Evolutionary conservation across 2,329 filamentous ascomycete species (phyloP).

Genomic region (Nectriaceae sp.): DNA sequence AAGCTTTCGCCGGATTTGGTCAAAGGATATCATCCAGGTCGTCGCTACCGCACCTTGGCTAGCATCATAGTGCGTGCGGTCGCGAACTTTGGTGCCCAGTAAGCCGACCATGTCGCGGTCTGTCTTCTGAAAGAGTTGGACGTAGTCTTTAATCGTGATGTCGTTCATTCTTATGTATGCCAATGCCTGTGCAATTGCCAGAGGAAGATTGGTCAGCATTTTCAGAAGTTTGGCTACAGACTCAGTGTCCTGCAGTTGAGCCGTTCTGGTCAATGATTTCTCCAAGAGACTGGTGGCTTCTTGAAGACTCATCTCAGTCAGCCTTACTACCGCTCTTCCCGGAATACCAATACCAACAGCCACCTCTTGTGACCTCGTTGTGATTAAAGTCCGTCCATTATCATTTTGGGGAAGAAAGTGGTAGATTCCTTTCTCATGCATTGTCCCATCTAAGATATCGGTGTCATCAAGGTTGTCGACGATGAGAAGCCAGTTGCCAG

Average conservation of each 20-base stretch:
- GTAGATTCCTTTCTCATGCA: not conserved
- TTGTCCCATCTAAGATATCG: not conserved
- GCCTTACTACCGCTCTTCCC: not conserved
- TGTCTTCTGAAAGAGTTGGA: conserved; percentile 32
- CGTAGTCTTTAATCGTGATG: conserved; percentile 32
- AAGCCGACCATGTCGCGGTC: conserved; percentile 29
- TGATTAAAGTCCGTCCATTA: conserved; percentile 35
- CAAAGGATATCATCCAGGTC: conserved; percentile 44
- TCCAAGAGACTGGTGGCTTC: not conserved
- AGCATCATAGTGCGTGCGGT: conserved; percentile 34
- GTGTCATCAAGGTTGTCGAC: conserved; percentile 28
- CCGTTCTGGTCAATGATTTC: not conserved
- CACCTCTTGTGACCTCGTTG: conserved; percentile 33
- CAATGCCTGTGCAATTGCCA: conserved; percentile 41
- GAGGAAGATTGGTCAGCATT: conserved; percentile 38
- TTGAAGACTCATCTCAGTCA: conserved; percentile 1
- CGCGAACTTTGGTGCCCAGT: conserved; percentile 30
- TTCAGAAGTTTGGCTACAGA: conserved; percentile 2
- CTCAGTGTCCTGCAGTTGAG: not conserved
- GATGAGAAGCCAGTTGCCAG: conserved; percentile 26
- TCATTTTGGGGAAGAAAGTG: conserved; percentile 29
- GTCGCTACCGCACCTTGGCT: conserved; percentile 38
- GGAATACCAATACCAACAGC: conserved; percentile 25
- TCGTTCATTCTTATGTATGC: conserved; percentile 41
- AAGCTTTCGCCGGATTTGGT: conserved; percentile 35